Conservation (phyloP, 768 basidiomycete genomes). For the Pleurotus tuber-regium region DNA sequence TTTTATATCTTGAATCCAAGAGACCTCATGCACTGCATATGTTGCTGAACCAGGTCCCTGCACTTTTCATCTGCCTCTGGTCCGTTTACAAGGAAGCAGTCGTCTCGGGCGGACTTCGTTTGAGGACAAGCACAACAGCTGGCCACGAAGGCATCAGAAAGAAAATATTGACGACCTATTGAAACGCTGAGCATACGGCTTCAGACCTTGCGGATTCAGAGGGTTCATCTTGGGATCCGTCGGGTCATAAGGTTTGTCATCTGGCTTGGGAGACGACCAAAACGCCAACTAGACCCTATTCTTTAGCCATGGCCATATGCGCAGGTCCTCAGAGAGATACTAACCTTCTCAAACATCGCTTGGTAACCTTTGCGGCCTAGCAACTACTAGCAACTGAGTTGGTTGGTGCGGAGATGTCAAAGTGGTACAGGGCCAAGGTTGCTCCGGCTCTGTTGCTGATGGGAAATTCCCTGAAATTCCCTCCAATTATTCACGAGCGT, state of each 20-base stretch:
- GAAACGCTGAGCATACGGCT: constrained; percentile 83
- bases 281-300: constrained; percentile 39
- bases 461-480: too few relatives aligned
- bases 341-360: constrained; percentile 43
- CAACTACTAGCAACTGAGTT: not conserved
- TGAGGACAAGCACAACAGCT: constrained; percentile 97
- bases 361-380: not conserved
- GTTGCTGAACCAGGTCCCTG: constrained; percentile 71
- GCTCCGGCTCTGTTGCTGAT: not conserved
- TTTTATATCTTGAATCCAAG: constrained; percentile 87
- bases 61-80: constrained; percentile 75
- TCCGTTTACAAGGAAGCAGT: constrained; percentile 85
- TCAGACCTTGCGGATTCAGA: constrained; percentile 90
- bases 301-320: not conserved
- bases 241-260: constrained; percentile 56
- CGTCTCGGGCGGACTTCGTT: constrained; percentile 89
- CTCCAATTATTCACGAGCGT: not conserved
- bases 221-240: constrained; percentile 83
- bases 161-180: too few relatives aligned
- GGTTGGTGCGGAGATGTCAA: not conserved
- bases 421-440: not conserved
- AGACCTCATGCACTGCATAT: constrained; percentile 87
- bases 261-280: constrained; percentile 44
- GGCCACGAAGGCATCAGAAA: not conserved
- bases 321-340: not conserved